These are phyloP conservation scores for Mycena vulgaris DNA, from an alignment of 768 basidiomycete genomes.

Conservation along the genomic window DNA sequence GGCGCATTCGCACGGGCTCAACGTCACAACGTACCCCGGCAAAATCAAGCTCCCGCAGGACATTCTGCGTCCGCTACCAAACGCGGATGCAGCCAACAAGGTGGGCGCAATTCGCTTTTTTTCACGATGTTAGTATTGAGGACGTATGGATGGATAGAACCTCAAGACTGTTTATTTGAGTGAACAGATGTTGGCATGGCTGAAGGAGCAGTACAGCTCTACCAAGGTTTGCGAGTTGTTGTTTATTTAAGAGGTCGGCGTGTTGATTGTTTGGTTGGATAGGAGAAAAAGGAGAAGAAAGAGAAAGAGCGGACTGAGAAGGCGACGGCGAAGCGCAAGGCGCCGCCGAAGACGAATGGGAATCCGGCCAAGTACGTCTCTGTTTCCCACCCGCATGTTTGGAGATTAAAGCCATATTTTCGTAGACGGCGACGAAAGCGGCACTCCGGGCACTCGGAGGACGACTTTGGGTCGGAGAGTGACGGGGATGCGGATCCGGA, in stretches of 20 bases:
- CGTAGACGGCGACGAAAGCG: constrained; percentile 56
- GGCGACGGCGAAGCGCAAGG: constrained; percentile 69
- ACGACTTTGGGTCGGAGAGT: constrained; percentile 56
- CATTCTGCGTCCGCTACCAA: constrained; percentile 82
- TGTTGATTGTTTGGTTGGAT: constrained; percentile 14
- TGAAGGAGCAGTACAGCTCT: constrained; percentile 63
- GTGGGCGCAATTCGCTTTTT: no score
- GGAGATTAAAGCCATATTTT: constrained; percentile 9
- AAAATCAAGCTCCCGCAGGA: constrained; percentile 86
- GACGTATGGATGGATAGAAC: constrained; percentile 61
- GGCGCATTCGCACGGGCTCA: constrained; percentile 80
- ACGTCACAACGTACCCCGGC: constrained; percentile 83
- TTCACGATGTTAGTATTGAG: background rate
- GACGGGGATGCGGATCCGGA: constrained; percentile 58
- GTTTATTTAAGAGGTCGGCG: background rate
- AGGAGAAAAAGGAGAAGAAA: constrained; percentile 66
- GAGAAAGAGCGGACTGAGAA: constrained; percentile 69
- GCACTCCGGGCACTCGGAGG: constrained; percentile 57
- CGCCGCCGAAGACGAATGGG: constrained; percentile 60
- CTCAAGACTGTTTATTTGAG: constrained; percentile 78
- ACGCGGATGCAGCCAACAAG: constrained; percentile 74
- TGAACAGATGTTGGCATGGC: constrained; percentile 70
- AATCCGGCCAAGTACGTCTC: constrained; percentile 59
- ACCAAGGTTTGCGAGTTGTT: constrained; percentile 49
- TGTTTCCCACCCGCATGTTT: constrained; percentile 1